Evolutionary conservation across 2,329 filamentous ascomycete genomes (phyloP), one percentile per base, ranked within the genome.

Genomic region (Truncatella angustata): DNA sequence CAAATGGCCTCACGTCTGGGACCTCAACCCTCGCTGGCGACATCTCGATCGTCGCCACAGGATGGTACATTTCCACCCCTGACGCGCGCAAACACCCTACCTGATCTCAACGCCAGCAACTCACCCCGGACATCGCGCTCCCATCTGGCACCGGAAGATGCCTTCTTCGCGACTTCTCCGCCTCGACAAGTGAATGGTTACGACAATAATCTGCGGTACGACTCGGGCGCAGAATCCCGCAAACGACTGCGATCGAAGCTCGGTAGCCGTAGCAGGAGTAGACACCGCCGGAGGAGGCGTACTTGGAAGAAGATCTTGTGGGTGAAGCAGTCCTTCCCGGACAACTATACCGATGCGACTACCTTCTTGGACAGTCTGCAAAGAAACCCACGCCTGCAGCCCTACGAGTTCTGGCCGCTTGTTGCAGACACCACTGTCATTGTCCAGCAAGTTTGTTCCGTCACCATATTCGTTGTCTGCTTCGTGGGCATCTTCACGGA

Each of bases 251-350:
- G 74, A 59, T 74, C 75, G 46, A 72, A 76, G 77, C 58, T 76
- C 42, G 73, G 80, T 51, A 80, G 80, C 37, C 78, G 84, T 16
- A 88, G 84, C 58, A 75, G 83, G 45, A 89, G 86, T 59, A 79
- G 88, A 43, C 47, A 40, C 18, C 20, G 47, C 9, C 78, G 84
- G 62, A 79, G 86, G 58, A 90, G 86, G 64, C 82, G 84, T 47
- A 83, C 83, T 10, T 97, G 93, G 90, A 96, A 95, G 79, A 97
- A 97, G 75, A 73, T 99, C 58, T 81, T 99, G 51, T 99, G 94
- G 94, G 92, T 99, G 65, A 96, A 96, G 73, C 94, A 97, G 69
- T 90, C 89, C 30, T 96, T 95, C 66, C 92, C 94, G n/a, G 94
- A 99, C 70, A 99, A 99, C 70, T 97, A 97, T 68, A 97, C 94